A percentile compares a stretch with the other conserved stretches of the same genome.
These are phyloP conservation scores for Plasmodium coatneyi DNA, from an alignment of 169 alveolate species.

Conservation along the genomic window DNA sequence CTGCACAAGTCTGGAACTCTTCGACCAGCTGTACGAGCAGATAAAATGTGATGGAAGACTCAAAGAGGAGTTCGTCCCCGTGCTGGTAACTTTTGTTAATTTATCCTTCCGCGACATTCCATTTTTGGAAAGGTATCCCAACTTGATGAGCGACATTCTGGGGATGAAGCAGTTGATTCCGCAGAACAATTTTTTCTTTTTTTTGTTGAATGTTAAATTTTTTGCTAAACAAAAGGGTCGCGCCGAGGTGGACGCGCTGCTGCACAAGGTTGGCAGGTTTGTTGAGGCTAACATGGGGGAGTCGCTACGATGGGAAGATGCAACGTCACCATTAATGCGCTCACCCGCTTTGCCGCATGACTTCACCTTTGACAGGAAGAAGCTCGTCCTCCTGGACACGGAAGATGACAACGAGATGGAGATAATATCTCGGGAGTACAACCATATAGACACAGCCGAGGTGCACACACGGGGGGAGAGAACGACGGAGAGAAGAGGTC, in stretches of 20 bases:
- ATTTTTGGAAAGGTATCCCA: conserved; percentile 18
- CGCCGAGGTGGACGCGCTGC: not conserved
- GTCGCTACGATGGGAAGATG: not conserved
- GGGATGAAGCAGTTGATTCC: conserved; percentile 12
- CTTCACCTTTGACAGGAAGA: conserved; percentile 42
- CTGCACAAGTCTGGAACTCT: conserved; percentile 5
- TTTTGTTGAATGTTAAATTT: conserved; percentile 27
- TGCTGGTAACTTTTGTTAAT: conserved; percentile 23
- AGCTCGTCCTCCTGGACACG: conserved; percentile 33
- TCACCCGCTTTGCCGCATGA: not conserved
- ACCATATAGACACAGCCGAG: conserved; percentile 19
- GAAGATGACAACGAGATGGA: conserved; percentile 65
- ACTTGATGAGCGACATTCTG: conserved; percentile 14
- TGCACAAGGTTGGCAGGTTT: not conserved
- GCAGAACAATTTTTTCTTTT: not conserved
- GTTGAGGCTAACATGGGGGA: not conserved
- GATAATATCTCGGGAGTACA: conserved; percentile 44
- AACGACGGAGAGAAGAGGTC: not conserved
- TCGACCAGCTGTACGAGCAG: conserved; percentile 18
- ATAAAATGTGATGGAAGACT: not conserved
- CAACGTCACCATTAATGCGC: not conserved
- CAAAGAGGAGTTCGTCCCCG: conserved; percentile 9
- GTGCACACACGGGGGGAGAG: conserved; percentile 4
- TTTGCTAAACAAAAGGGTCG: not conserved
- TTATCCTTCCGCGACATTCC: conserved; percentile 28